Conservation (phyloP, 2,329 filamentous ascomycete genomes). For the Trichoderma lentiforme region DNA sequence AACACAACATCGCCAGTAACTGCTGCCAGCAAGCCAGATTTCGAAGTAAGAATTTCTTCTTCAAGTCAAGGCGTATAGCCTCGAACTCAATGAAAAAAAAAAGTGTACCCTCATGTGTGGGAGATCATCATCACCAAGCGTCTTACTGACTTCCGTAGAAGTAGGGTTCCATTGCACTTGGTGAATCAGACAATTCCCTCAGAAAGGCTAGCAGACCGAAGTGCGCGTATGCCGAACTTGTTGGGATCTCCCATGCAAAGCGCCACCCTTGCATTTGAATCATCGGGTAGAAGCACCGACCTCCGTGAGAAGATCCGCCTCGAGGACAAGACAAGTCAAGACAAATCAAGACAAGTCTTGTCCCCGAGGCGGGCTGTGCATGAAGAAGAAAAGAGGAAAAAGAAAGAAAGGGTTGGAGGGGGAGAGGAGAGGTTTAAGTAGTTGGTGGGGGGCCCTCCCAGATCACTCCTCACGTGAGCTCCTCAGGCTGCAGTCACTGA, state of each 20-base stretch:
- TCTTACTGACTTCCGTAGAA: neutral
- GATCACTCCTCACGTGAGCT: slow-evolving; percentile 16
- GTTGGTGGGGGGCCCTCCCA: neutral
- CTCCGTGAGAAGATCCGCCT: neutral
- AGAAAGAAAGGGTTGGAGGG: slow-evolving; percentile 1
- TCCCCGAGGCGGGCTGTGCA: neutral
- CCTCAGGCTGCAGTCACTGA: slow-evolving; percentile 9
- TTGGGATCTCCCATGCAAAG: neutral
- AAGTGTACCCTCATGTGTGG: neutral
- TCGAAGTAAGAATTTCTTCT: slow-evolving; percentile 18
- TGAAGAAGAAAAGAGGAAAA: slow-evolving; percentile 6
- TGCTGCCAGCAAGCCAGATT: neutral
- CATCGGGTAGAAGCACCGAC: slow-evolving; percentile 3
- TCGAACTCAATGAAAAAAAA: slow-evolving; percentile 21
- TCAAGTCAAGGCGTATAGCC: slow-evolving; percentile 19
- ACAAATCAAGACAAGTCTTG: too few species aligned
- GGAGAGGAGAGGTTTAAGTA: slow-evolving; percentile 19
- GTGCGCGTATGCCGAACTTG: neutral
- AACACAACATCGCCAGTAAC: neutral
- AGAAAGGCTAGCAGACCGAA: neutral
- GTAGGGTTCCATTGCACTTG: neutral
- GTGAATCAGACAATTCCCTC: neutral
- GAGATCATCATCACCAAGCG: neutral
- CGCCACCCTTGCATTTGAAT: neutral
- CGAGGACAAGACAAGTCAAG: neutral